Conservation (phyloP, 306 rosid species). For the Trifolium fragiferum region DNA sequence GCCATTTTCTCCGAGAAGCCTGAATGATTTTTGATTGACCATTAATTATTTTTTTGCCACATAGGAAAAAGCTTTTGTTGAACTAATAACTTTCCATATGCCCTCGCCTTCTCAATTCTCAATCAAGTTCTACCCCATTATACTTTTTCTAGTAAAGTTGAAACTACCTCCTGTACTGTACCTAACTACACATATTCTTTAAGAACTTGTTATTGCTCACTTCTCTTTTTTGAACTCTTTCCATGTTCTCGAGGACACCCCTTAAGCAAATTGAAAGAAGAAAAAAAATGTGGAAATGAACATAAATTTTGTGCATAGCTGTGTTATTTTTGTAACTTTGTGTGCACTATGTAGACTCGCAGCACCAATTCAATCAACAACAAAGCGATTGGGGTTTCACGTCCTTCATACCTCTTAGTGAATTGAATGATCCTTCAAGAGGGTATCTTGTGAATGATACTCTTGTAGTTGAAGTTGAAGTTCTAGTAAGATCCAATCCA, state of each 20-base stretch:
- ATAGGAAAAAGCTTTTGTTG: too few species aligned
- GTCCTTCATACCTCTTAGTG: background rate
- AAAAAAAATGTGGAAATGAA: background rate
- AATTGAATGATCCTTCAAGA: background rate
- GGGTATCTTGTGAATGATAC: slow-evolving; percentile 2
- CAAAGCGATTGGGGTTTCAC: background rate
- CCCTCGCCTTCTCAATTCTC: too few species aligned
- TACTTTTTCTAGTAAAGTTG: too few species aligned
- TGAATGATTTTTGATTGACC: too few species aligned
- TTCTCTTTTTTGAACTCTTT: too few species aligned
- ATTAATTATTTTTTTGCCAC: too few species aligned
- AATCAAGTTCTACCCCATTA: too few species aligned
- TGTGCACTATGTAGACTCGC: background rate
- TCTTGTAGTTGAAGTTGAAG: background rate
- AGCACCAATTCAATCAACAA: background rate
- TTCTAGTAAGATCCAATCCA: background rate
- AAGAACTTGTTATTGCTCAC: too few species aligned
- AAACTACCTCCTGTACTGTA: too few species aligned
- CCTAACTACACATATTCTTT: too few species aligned
- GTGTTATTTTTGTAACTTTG: background rate
- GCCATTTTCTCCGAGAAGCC: background rate
- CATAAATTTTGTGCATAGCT: background rate
- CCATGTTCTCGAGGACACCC: too few species aligned
- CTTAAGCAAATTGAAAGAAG: background rate
- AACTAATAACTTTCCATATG: too few species aligned